Evolutionary conservation across 108 stramenopile genomes (phyloP), one percentile per base, ranked within the genome.

Genomic region (Cyclostephanos tholiformis): DNA sequence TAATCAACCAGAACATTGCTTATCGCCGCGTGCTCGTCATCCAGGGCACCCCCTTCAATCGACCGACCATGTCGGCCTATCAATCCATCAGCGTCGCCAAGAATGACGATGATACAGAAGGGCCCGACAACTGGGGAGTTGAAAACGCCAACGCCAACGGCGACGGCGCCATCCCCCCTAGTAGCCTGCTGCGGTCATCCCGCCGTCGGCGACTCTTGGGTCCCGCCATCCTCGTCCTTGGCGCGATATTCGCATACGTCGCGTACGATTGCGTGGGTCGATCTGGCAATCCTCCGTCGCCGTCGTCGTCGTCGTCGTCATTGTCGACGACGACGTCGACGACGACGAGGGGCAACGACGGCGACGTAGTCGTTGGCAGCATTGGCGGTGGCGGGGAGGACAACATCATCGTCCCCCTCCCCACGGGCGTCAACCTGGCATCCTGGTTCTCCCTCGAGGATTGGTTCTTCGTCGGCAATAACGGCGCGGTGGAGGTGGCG

Each of bases 361-460:
- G 16, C 46, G 16, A 17, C 46, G 29, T 5, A 14, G 19, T 1
- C 51, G 30, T 6, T 27, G 49, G n/a, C 35, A 6, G 10, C 57
- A 11, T n/a, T 2, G 38, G 26, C 27, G 35, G 2, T 50, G 46
- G 32, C 60, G 55, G 53, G 60, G 26, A 41, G 6, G 30, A 55
- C 48, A 2, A 30, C 49, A 29, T 2, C 16, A 20, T 7, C 46
- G 16, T 68, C 10, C 80, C 84, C 12, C 85, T 88, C 60, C 87
- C 88, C 12, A 53, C 75, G 20, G 88, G 91, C 30, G 89, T 92
- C 65, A 92, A 92, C 65, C 68, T 90, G 2, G 89, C 82, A 1
- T 84, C 83, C 27, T 90, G 92, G 91, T 72, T 93, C 46, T 79
- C 86, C n/a, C 82, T 93, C 70, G 92, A 93, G 67, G 91, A 92